Percentiles rank a stretch among this genome's conserved stretches.
phyloP scores from a whole-genome alignment of 768 basidiomycete species.

The Leccinum olivaceopallidum region DNA sequence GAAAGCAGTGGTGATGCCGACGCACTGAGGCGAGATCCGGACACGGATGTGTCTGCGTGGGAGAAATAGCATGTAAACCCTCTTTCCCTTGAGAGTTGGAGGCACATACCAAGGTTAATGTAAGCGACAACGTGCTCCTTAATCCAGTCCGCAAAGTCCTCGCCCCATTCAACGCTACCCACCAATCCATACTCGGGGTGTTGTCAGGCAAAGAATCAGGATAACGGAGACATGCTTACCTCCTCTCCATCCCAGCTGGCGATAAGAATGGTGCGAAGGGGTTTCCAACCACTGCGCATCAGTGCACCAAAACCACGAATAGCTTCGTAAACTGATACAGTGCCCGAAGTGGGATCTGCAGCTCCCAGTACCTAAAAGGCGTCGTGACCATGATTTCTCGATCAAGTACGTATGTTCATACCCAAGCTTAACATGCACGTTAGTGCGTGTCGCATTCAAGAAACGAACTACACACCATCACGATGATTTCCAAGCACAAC shows the following conservation, averaged over 20 bases:
- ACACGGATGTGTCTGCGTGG: slow-evolving; percentile 50
- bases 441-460: too few relatives aligned
- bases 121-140: slow-evolving; percentile 84
- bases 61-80: slow-evolving; percentile 28
- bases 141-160: slow-evolving; percentile 87
- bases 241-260: slow-evolving; percentile 83
- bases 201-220: too few relatives aligned
- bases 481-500: slow-evolving; percentile 88
- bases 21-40: slow-evolving; percentile 50
- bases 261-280: slow-evolving; percentile 68
- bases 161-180: slow-evolving; percentile 93
- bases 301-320: slow-evolving; percentile 56
- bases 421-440: too few relatives aligned
- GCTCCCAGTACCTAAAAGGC: slow-evolving; percentile 45
- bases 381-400: too few relatives aligned
- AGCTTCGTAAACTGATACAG: slow-evolving; percentile 54
- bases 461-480: slow-evolving; percentile 56
- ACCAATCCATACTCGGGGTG: slow-evolving; percentile 57
- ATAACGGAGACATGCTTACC: slow-evolving; percentile 29
- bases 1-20: slow-evolving; percentile 80
- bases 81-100: too few relatives aligned
- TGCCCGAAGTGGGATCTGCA: slow-evolving; percentile 56
- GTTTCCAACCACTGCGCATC: slow-evolving; percentile 61
- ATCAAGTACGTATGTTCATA: too few relatives aligned
- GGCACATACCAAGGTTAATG: slow-evolving; percentile 65